Conservation (phyloP, 768 basidiomycete species). For the Hebeloma cylindrosporum region DNA sequence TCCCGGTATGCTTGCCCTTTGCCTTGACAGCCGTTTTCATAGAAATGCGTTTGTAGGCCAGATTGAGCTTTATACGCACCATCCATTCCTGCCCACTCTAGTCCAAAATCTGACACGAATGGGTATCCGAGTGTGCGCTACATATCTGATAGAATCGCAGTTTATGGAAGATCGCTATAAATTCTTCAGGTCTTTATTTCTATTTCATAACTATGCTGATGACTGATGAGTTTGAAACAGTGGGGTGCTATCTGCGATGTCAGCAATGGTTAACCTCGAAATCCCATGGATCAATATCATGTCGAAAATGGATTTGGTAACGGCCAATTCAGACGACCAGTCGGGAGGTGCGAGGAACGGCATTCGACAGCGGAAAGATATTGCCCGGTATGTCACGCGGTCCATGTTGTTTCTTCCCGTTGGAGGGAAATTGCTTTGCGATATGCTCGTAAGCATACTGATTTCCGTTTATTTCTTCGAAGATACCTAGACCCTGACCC, state of each 20-base stretch:
- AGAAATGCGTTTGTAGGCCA: slow-evolving; percentile 57
- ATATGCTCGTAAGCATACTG: neutral
- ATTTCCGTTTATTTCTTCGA: slow-evolving; percentile 4
- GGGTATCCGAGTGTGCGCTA: slow-evolving; percentile 84
- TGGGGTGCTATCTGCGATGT: slow-evolving; percentile 97
- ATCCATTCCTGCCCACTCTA: slow-evolving; percentile 91
- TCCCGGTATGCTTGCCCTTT: slow-evolving; percentile 54
- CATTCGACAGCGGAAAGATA: slow-evolving; percentile 69
- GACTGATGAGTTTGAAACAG: slow-evolving; percentile 37
- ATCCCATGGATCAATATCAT: slow-evolving; percentile 97
- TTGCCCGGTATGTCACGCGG: slow-evolving; percentile 62
- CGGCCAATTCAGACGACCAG: slow-evolving; percentile 57
- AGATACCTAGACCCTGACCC: slow-evolving; percentile 97
- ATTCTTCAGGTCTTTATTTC: slow-evolving; percentile 74
- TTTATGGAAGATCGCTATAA: slow-evolving; percentile 99
- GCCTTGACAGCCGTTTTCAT: neutral
- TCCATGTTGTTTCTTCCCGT: neutral
- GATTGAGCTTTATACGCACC: slow-evolving; percentile 98
- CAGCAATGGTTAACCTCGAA: slow-evolving; percentile 97
- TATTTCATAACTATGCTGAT: neutral
- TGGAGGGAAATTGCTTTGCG: neutral
- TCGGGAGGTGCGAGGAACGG: slow-evolving; percentile 69
- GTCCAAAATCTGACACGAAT: slow-evolving; percentile 73
- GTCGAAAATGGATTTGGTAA: slow-evolving; percentile 99
- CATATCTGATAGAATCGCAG: slow-evolving; percentile 94